Base-by-base conservation (phyloP, 129 eudicot genomes). In the Helichrysum umbraculigerum region DNA sequence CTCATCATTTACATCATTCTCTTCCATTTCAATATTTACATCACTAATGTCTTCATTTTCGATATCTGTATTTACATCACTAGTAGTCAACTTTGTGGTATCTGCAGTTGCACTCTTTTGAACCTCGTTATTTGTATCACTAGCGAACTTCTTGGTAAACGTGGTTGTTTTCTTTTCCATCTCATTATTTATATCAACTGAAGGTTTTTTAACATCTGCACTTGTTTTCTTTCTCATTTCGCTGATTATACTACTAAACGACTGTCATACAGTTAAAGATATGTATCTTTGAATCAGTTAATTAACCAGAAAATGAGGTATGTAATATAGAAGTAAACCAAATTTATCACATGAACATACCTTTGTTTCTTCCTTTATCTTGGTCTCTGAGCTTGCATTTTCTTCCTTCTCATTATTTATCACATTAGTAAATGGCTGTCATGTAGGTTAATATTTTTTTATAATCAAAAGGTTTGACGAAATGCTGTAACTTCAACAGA, bases 171-270 rank as follows among this genome's bases (percentile, higher is more conserved):
- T 70, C 39, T 60, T 70, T 60, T 78, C 64, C 51, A 7, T 44
- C 41, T 47, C 25, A 6, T 44, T 68, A 47, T 5, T 39, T 71
- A 17, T 16, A 71, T 79, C 76, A 32, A 7, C 21, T 34, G 41
- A 52, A 21, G 42, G 76, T 28, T 71, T 79, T 39, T 72, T 54
- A 19, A 10, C 39, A 66, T 74, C 79, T 10, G 25, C 56, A 34
- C 20, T 67, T 33, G 75, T 32, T 80, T 74, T 80, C 80, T 60
- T 80, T 80, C 63, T 74, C 80, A 80, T 80, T 71, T 80, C 80
- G 10, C 59, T 74, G 17, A 80, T 75, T 80, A 74, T 80, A 37
- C 50, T 61, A 19, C 79, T 73, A 74, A 80, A 67, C 4, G 83
- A 57, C 83, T 80, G 57, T 42, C 61, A 41, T 41, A 25, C 75